Evolutionary conservation across 306 rosid genomes (phyloP).

Genomic region (Rubus idaeus): DNA sequence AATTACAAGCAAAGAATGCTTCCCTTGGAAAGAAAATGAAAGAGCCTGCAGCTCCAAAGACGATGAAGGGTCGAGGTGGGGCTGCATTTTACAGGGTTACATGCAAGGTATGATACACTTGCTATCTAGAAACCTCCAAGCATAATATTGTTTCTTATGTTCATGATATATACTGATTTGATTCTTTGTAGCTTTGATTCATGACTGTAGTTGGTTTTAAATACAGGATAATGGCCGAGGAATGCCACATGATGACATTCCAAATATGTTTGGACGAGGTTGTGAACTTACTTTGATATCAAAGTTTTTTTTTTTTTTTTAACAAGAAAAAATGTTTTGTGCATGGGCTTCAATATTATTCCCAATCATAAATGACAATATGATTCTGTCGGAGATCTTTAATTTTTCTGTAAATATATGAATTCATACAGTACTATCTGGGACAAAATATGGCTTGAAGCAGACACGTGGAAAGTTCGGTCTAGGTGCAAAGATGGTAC

Average conservation of each 20-base stretch:
- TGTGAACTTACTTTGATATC: slow-evolving; percentile 28
- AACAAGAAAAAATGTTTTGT: slow-evolving; percentile 6
- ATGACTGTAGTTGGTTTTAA: slow-evolving; percentile 21
- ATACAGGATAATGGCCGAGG: slow-evolving; percentile 94
- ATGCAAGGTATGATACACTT: slow-evolving; percentile 64
- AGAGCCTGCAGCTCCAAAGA: slow-evolving; percentile 64
- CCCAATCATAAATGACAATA: neutral
- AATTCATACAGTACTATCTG: slow-evolving; percentile 73
- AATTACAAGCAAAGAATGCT: slow-evolving; percentile 76
- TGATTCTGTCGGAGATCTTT: slow-evolving; percentile 8
- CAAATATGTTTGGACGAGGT: slow-evolving; percentile 99
- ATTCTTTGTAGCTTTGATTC: neutral
- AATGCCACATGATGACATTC: slow-evolving; percentile 98
- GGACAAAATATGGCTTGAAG: slow-evolving; percentile 95
- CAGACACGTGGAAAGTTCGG: slow-evolving; percentile 98
- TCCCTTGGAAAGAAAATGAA: slow-evolving; percentile 77
- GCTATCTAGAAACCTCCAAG: slow-evolving; percentile 22
- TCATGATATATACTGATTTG: slow-evolving; percentile 9
- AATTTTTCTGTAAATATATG: slow-evolving; percentile 30
- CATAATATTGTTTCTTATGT: neutral
- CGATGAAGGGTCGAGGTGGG: slow-evolving; percentile 78
- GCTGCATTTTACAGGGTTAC: slow-evolving; percentile 93
- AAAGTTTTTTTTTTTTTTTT: slow-evolving; percentile 6
- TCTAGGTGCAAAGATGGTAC: slow-evolving; percentile 98
- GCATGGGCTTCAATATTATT: slow-evolving; percentile 4